Evolutionary conservation across 257 asterid genomes (phyloP).

Genomic region (Thymus mandschuricus): DNA sequence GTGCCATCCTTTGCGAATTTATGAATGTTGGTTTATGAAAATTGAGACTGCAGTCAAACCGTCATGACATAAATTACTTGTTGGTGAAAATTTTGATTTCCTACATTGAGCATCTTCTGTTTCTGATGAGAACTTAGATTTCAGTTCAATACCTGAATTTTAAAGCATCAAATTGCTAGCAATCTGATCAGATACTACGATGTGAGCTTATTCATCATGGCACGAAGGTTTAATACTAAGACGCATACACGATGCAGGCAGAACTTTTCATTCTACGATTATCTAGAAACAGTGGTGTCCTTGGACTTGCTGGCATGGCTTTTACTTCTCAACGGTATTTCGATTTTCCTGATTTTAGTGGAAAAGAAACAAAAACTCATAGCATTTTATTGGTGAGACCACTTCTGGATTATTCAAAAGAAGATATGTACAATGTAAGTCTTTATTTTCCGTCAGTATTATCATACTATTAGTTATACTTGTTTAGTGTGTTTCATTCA

Average conservation of each 20-base stretch:
- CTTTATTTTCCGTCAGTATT: constrained; percentile 22
- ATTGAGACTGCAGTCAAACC: too few relatives aligned
- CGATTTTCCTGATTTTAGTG: constrained; percentile 41
- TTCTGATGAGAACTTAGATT: not conserved
- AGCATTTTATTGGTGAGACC: constrained; percentile 83
- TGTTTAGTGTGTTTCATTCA: constrained; percentile 1
- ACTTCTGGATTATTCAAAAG: constrained; percentile 77
- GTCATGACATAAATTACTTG: too few relatives aligned
- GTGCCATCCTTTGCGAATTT: constrained; percentile 9
- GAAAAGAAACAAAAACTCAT: constrained; percentile 42
- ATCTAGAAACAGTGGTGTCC: constrained; percentile 89
- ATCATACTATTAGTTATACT: not conserved
- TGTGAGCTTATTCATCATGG: not conserved
- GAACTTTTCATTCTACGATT: constrained; percentile 84
- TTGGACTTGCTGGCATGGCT: constrained; percentile 97
- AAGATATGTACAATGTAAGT: constrained; percentile 85
- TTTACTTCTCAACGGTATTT: constrained; percentile 61
- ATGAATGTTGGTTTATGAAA: not conserved
- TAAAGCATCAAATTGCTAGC: constrained; percentile 1
- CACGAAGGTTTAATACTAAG: constrained; percentile 35
- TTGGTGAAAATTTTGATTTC: not conserved
- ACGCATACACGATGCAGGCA: constrained; percentile 59
- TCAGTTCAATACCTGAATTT: not conserved
- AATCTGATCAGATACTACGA: not conserved
- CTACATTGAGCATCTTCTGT: constrained; percentile 11